Evolutionary conservation across 495 filamentous ascomycete genomes (phyloP).

Genomic region (Neurospora sp.): DNA sequence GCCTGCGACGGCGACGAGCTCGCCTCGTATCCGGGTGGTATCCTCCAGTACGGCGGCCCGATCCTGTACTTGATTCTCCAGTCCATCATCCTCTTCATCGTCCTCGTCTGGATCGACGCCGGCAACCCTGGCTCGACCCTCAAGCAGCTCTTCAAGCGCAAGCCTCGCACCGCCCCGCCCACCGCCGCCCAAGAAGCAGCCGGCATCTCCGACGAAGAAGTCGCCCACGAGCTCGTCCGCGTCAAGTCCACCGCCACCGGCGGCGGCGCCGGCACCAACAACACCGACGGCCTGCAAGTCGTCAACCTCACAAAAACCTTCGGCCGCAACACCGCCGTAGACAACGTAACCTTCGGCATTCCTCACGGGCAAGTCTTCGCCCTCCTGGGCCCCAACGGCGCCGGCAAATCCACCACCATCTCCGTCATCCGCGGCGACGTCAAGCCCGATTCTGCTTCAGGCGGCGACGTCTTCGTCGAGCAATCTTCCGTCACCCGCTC

Average conservation of each 20-base stretch:
- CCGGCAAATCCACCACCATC: slow-evolving; percentile 81
- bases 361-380: slow-evolving; percentile 71
- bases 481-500: slow-evolving; percentile 54
- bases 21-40: slow-evolving; percentile 56
- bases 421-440: slow-evolving; percentile 77
- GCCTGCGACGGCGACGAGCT: slow-evolving; percentile 53
- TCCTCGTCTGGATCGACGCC: slow-evolving; percentile 64
- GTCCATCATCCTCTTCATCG: slow-evolving; percentile 49
- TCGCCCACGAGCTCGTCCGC: slow-evolving; percentile 34
- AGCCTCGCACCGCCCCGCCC: background rate
- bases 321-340: slow-evolving; percentile 57
- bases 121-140: slow-evolving; percentile 45
- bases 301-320: slow-evolving; percentile 70
- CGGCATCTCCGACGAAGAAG: slow-evolving; percentile 32
- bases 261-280: slow-evolving; percentile 36
- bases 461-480: slow-evolving; percentile 66
- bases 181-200: slow-evolving; percentile 1
- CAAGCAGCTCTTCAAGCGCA: slow-evolving; percentile 23
- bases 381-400: slow-evolving; percentile 78
- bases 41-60: slow-evolving; percentile 66
- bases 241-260: slow-evolving; percentile 24
- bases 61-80: slow-evolving; percentile 69
- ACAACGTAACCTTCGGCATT: slow-evolving; percentile 74
- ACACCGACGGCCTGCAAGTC: slow-evolving; percentile 60
- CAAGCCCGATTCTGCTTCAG: slow-evolving; percentile 42